Evolutionary conservation across 768 basidiomycete species (phyloP).

Genomic region (Floccularia luteovirens): DNA sequence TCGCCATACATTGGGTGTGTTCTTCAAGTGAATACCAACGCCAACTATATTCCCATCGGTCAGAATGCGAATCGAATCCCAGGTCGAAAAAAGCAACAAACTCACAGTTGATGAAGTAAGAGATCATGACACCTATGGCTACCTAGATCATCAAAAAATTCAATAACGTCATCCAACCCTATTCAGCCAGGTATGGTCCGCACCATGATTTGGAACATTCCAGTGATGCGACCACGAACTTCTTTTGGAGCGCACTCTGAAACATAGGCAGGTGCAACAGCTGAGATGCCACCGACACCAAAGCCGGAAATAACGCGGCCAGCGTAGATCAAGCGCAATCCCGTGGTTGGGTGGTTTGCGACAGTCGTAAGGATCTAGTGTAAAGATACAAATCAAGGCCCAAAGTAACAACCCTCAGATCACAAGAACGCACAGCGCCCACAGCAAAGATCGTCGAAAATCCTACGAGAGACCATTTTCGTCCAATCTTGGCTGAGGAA

Average conservation of each 20-base stretch:
- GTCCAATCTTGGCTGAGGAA: slow-evolving; percentile 52
- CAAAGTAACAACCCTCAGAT: no score
- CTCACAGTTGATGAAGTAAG: slow-evolving; percentile 76
- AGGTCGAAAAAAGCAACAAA: slow-evolving; percentile 9
- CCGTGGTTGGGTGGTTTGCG: slow-evolving; percentile 42
- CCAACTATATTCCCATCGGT: slow-evolving; percentile 41
- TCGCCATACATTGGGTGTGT: slow-evolving; percentile 50
- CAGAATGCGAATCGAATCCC: background rate
- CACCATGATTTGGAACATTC: slow-evolving; percentile 82
- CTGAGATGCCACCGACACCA: slow-evolving; percentile 76
- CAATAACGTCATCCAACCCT: background rate
- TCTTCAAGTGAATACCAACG: slow-evolving; percentile 42
- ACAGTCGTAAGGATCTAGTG: slow-evolving; percentile 63
- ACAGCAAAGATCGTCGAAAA: slow-evolving; percentile 60
- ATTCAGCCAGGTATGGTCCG: slow-evolving; percentile 2
- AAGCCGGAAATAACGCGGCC: slow-evolving; percentile 77
- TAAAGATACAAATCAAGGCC: background rate
- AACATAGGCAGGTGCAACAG: slow-evolving; percentile 82
- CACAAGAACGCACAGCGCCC: slow-evolving; percentile 59
- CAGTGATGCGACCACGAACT: slow-evolving; percentile 80
- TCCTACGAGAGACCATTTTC: slow-evolving; percentile 51
- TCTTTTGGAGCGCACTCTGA: slow-evolving; percentile 85
- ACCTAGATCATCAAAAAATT: slow-evolving; percentile 22
- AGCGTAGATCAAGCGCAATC: slow-evolving; percentile 65
- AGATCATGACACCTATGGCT: slow-evolving; percentile 78